Conservation (phyloP, 1,139 yeast species). For the Blastobotrys serpentis region DNA sequence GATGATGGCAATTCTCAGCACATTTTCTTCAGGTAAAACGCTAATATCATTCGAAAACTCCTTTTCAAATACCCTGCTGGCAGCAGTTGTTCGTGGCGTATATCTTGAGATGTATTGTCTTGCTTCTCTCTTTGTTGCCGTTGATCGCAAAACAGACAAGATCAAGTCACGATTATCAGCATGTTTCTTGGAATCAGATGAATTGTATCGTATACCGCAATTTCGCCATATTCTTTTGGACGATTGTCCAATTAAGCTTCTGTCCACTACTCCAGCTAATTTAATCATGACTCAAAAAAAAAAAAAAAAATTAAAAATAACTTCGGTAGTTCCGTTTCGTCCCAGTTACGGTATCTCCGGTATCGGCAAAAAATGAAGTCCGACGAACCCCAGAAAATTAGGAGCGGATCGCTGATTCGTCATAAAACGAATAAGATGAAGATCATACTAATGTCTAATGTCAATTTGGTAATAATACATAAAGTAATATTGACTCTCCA, state of each 20-base stretch:
- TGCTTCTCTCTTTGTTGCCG: slow-evolving; percentile 69
- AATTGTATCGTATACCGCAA: not conserved
- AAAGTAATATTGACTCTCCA: too few species aligned
- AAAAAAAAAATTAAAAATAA: too few species aligned
- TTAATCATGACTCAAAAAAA: not conserved
- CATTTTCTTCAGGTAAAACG: slow-evolving; percentile 37
- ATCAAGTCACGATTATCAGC: slow-evolving; percentile 45
- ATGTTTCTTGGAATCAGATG: slow-evolving; percentile 6
- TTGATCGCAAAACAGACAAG: slow-evolving; percentile 59
- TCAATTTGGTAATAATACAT: too few species aligned
- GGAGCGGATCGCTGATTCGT: too few species aligned
- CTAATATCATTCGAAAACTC: slow-evolving; percentile 33
- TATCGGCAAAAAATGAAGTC: too few species aligned
- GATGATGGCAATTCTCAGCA: slow-evolving; percentile 52
- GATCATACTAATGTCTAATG: too few species aligned
- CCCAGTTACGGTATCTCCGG: too few species aligned
- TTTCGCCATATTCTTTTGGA: not conserved
- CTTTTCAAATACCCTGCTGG: slow-evolving; percentile 16
- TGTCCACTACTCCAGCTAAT: not conserved
- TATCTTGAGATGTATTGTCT: slow-evolving; percentile 56
- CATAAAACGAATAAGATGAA: too few species aligned
- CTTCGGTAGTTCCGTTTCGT: not conserved
- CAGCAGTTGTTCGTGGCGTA: slow-evolving; percentile 22
- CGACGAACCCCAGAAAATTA: too few species aligned
- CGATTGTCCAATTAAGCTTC: not conserved